A percentile compares a stretch with the other conserved stretches of the same genome.
These are phyloP conservation scores for Teratosphaeria destructans DNA, from an alignment of 2,329 filamentous ascomycete genomes.

Conservation along the genomic window DNA sequence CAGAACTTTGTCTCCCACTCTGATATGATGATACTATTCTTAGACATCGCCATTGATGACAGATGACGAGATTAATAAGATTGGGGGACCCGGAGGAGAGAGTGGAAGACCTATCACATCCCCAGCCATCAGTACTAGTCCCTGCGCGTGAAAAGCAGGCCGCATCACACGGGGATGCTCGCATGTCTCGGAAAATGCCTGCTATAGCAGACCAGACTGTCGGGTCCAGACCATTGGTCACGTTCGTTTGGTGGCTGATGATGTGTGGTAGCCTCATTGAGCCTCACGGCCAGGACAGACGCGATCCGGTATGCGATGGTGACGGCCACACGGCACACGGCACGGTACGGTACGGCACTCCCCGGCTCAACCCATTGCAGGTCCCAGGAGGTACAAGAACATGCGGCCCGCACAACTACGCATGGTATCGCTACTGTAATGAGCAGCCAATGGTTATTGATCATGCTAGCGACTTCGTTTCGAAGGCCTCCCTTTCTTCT, in stretches of 20 bases:
- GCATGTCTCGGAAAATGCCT: background rate
- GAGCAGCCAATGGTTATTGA: too few species aligned
- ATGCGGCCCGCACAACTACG: too few species aligned
- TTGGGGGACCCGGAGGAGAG: background rate
- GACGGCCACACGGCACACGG: too few species aligned
- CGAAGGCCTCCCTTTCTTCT: too few species aligned
- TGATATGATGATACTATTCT: background rate
- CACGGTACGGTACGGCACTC: too few species aligned
- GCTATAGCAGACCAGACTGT: background rate
- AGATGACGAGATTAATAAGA: too few species aligned
- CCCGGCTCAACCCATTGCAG: too few species aligned
- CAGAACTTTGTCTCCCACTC: background rate
- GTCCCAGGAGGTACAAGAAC: too few species aligned
- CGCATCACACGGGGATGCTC: background rate
- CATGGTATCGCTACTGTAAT: too few species aligned
- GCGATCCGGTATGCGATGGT: background rate
- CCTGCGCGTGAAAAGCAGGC: background rate
- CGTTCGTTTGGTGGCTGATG: too few species aligned
- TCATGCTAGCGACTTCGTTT: too few species aligned
- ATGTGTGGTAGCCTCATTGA: too few species aligned
- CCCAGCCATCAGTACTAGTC: background rate
- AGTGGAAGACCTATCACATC: background rate
- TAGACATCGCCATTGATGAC: background rate
- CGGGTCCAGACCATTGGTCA: background rate
- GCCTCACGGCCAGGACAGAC: background rate